Conservation (phyloP, 1,139 yeast species). For the Taphrina pruni region DNA sequence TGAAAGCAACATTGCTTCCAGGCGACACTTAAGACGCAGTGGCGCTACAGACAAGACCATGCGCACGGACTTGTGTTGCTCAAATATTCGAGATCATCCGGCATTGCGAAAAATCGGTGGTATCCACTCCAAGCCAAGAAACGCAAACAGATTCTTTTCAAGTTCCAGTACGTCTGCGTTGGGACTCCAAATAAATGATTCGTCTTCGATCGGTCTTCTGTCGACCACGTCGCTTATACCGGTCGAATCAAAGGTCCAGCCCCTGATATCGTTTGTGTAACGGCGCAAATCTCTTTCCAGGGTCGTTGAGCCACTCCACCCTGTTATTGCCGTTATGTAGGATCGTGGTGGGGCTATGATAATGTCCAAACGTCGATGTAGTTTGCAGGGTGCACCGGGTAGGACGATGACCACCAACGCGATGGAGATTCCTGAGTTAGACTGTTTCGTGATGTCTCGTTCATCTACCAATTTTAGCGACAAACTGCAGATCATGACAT, state of each 20-base stretch:
- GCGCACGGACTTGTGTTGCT: too few species aligned
- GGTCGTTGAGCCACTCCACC: conserved; percentile 47
- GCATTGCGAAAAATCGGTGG: conserved; percentile 45
- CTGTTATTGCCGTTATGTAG: conserved; percentile 45
- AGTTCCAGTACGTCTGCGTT: conserved; percentile 42
- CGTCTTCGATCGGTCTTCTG: conserved; percentile 33
- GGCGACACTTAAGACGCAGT: too few species aligned
- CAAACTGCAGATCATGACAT: not conserved
- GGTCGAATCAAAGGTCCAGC: conserved; percentile 42
- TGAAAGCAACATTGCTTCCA: too few species aligned
- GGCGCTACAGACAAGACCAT: too few species aligned
- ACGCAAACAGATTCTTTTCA: conserved; percentile 44
- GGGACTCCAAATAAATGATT: conserved; percentile 28
- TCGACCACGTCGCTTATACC: conserved; percentile 43
- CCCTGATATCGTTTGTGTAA: conserved; percentile 26
- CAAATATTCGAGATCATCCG: not conserved
- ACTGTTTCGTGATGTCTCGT: conserved; percentile 16
- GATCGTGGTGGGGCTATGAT: conserved; percentile 44
- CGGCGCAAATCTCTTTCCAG: conserved; percentile 46
- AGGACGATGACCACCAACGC: conserved; percentile 17
- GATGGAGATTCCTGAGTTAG: conserved; percentile 14
- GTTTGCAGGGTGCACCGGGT: not conserved
- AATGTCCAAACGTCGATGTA: conserved; percentile 45
- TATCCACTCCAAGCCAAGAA: conserved; percentile 42
- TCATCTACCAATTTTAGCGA: conserved; percentile 22